phyloP scores from a whole-genome alignment of 2,329 filamentous ascomycete genomes.

The Thelonectria rubi region DNA sequence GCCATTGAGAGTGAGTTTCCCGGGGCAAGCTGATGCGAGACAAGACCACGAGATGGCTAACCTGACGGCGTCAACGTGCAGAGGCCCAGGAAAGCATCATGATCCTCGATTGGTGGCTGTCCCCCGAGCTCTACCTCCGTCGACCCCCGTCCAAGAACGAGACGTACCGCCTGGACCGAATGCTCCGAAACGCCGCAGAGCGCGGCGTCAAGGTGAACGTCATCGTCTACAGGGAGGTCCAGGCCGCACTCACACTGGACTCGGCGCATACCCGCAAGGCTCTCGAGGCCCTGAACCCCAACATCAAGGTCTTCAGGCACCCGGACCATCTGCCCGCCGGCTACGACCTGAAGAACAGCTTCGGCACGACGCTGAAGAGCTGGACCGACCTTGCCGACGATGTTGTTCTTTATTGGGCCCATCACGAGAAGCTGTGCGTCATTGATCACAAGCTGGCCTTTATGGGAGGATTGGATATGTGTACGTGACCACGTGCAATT shows the following conservation, averaged over 20 bases:
- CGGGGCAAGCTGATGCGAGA: background rate
- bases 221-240: conserved; percentile 93
- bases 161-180: conserved; percentile 82
- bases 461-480: conserved; percentile 91
- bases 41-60: conserved; percentile 13
- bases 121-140: conserved; percentile 86
- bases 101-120: conserved; percentile 92
- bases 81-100: conserved; percentile 80
- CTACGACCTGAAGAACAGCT: conserved; percentile 71
- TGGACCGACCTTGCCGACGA: conserved; percentile 65
- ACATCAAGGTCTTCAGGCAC: conserved; percentile 89
- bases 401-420: conserved; percentile 88
- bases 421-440: conserved; percentile 90
- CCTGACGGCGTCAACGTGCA: conserved; percentile 35
- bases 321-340: conserved; percentile 86
- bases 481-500: conserved; percentile 47
- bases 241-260: conserved; percentile 75
- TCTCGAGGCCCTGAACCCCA: conserved; percentile 79
- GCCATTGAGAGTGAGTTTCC: conserved; percentile 70
- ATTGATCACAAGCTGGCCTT: conserved; percentile 83
- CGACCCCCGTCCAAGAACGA: conserved; percentile 84
- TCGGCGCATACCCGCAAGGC: conserved; percentile 79
- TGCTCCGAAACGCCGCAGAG: conserved; percentile 83
- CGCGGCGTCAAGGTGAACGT: conserved; percentile 85
- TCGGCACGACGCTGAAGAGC: conserved; percentile 67